Conservation (phyloP, 1,284 basidiomycete species). For the Veloboletus limbatus region DNA sequence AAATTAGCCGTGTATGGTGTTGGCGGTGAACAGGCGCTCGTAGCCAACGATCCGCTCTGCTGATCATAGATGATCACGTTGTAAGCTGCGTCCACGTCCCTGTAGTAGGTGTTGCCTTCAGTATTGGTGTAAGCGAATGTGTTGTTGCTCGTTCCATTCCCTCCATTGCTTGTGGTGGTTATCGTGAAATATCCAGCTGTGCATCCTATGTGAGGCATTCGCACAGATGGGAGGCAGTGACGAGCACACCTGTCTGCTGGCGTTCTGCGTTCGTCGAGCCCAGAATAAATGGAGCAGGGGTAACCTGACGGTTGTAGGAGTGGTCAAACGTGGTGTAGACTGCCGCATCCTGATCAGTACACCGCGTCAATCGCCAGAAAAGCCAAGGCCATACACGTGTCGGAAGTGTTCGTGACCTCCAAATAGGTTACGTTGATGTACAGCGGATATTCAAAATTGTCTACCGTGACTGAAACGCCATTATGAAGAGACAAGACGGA, state of each 20-base stretch:
- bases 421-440: conserved; percentile 55
- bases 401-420: conserved; percentile 40
- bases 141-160: conserved; percentile 70
- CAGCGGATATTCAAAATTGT: conserved; percentile 64
- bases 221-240: not conserved
- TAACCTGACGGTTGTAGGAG: conserved; percentile 57
- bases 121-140: conserved; percentile 59
- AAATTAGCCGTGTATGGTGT: not conserved
- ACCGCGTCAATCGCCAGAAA: not conserved
- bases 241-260: conserved; percentile 52
- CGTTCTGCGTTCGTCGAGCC: conserved; percentile 55
- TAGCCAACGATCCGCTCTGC: conserved; percentile 54
- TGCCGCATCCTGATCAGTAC: conserved; percentile 23
- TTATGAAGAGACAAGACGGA: conserved; percentile 59
- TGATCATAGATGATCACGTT: conserved; percentile 61
- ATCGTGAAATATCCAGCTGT: conserved; percentile 55
- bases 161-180: conserved; percentile 40
- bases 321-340: conserved; percentile 61
- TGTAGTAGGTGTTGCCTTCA: conserved; percentile 59
- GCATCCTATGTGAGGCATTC: not conserved
- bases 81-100: conserved; percentile 57
- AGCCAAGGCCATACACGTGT: conserved; percentile 42
- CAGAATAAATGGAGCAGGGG: conserved; percentile 57
- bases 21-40: conserved; percentile 2
- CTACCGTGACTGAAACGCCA: conserved; percentile 48